Evolutionary conservation across 805 yeast genomes (phyloP), one percentile per base, ranked within the genome.

Genomic region (Candida broadrunensis): DNA sequence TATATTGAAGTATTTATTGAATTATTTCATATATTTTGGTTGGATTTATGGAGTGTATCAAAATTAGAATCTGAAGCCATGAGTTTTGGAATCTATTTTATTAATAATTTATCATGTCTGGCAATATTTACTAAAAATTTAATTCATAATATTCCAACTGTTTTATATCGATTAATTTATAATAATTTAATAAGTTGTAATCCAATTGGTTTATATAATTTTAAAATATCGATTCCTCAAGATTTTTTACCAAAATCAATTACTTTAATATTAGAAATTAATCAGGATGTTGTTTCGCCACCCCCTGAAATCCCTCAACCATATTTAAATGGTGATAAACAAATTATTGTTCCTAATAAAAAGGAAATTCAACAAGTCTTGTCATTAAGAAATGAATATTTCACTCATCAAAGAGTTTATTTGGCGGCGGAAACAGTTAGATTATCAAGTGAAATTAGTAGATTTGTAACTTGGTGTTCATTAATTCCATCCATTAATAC

Each of bases 271-370:
- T 58, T 71, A 30, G 58, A 63, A 35, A 43, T 60, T 42, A 49
- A 44, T 18, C 57, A 59, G 1, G 36, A 55, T 34, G 52, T 60
- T 3, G 49, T 60, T 3, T 55, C 58, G 3, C 63, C 67, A 16
- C 77, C 78, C 17, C 71, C 75, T 1, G 67, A 61, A 12, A 42
- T 70, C 12, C 78, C 78, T 2, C 58, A 56, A 27, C 76, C 78
- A 0, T 72, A 61, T 46, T 47, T 74, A 29, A 66, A 66, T 35
- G 65, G 66, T 2, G 72, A 72, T 23, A 70, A 66, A 38, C 58
- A 56, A 26, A 49, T 73, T 3, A 55, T 61, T 5, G 55, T 63
- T 6, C 79, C 80, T 0, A 56, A 53, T 1, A 58, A 64, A 36
- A 56, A 52, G 30, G 68, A 66, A 41, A 49, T 64, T 1, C 60